Conservation (phyloP, 1,284 basidiomycete genomes). For the Ganoderma lingzhi region DNA sequence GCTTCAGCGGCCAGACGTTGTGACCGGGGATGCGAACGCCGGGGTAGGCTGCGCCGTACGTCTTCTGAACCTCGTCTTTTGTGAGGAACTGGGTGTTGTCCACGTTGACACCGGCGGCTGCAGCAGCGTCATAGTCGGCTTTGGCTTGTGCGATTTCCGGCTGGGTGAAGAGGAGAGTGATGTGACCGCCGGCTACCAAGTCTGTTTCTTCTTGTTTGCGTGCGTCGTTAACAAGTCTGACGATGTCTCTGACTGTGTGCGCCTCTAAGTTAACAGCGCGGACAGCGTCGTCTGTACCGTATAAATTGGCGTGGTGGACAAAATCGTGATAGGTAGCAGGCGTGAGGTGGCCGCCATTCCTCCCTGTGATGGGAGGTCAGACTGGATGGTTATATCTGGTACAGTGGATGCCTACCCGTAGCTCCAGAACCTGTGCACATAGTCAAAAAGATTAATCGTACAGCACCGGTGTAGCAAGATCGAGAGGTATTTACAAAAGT, state of each 20-base stretch:
- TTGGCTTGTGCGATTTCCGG: conserved; percentile 48
- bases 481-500: conserved; percentile 65
- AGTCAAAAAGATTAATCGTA: not conserved
- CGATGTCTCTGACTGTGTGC: conserved; percentile 59
- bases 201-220: conserved; percentile 62
- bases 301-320: conserved; percentile 42
- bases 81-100: conserved; percentile 55
- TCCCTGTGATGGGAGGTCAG: conserved; percentile 49
- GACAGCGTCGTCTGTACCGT: conserved; percentile 62
- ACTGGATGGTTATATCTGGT: not conserved
- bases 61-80: conserved; percentile 60
- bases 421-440: conserved; percentile 73
- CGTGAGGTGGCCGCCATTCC: conserved; percentile 83
- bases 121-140: conserved; percentile 62
- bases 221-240: conserved; percentile 56
- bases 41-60: conserved; percentile 62
- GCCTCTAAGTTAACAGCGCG: conserved; percentile 65
- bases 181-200: conserved; percentile 66
- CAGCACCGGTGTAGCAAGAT: not conserved
- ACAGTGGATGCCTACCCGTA: conserved; percentile 56
- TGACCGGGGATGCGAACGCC: conserved; percentile 59
- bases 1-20: conserved; percentile 83
- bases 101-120: conserved; percentile 59
- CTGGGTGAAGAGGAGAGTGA: conserved; percentile 59
- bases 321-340: conserved; percentile 60